phyloP scores from a whole-genome alignment of 768 basidiomycete species.

The Candolleomyces aberdarensis region DNA sequence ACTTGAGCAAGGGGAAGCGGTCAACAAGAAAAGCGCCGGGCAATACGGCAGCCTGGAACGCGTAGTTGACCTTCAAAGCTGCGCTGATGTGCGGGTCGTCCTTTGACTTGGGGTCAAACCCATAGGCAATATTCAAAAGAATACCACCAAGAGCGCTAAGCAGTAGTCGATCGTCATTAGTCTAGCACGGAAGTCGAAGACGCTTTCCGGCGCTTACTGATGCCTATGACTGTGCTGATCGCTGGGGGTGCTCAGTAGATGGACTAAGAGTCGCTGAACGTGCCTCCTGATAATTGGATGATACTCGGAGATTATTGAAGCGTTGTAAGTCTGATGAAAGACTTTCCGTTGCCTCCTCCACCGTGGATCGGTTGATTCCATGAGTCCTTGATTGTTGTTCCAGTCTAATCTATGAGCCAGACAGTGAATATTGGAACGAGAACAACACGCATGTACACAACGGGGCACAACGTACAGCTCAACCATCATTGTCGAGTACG shows the following conservation, averaged over 20 bases:
- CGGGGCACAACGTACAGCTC: slow-evolving; percentile 34
- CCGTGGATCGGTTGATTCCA: neutral
- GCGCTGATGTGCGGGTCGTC: slow-evolving; percentile 32
- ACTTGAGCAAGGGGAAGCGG: slow-evolving; percentile 1
- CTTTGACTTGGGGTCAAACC: neutral
- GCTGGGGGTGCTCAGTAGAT: neutral
- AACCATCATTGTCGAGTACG: slow-evolving; percentile 37
- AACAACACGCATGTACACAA: neutral
- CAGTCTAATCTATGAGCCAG: neutral
- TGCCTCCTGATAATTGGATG: neutral
- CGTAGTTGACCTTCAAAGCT: slow-evolving; percentile 27
- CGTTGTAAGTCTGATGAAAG: neutral
- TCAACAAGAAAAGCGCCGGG: slow-evolving; percentile 7
- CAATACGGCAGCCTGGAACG: slow-evolving; percentile 9
- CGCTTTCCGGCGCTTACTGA: no score
- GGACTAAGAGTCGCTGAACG: neutral
- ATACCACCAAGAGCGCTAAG: no score
- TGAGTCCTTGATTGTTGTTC: neutral
- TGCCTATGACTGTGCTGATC: neutral
- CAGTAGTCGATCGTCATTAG: no score
- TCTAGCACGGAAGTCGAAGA: no score
- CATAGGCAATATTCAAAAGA: no score
- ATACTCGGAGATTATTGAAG: neutral
- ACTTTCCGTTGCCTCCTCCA: neutral
- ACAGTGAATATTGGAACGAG: neutral